phyloP scores from a whole-genome alignment of 495 filamentous ascomycete genomes.

The Saxophila tyrrhenica region DNA sequence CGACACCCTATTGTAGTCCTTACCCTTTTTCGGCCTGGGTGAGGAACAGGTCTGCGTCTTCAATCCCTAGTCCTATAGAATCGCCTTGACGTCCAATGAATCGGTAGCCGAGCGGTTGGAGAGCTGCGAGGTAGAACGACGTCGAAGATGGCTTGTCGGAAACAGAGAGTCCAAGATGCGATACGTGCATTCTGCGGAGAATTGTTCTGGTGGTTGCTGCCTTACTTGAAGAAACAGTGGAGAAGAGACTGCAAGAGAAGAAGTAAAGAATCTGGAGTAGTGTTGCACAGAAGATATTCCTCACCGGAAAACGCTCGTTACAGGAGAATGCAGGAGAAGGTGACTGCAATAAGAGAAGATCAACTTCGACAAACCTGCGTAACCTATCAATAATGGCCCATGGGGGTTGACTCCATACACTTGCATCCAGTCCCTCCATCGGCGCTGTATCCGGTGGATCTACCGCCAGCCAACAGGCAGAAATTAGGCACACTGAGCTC shows the following conservation, averaged over 20 bases:
- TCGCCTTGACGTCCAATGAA: constrained; percentile 43
- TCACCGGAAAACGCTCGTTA: not conserved
- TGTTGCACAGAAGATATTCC: not conserved
- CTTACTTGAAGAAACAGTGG: not conserved
- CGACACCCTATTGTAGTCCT: not conserved
- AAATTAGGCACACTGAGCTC: no score
- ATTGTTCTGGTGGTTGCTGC: not conserved
- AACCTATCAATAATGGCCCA: not conserved
- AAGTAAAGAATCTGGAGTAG: not conserved
- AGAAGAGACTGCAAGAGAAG: not conserved
- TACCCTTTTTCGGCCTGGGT: constrained; percentile 13
- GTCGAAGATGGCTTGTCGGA: constrained; percentile 65
- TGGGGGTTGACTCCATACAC: not conserved
- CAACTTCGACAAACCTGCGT: not conserved
- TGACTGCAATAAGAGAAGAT: not conserved
- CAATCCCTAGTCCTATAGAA: constrained; percentile 44
- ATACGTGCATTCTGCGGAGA: constrained; percentile 40
- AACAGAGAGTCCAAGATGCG: constrained; percentile 52
- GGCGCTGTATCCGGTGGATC: constrained; percentile 3
- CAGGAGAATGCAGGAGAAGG: not conserved
- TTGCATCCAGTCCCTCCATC: not conserved
- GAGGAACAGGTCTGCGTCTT: constrained; percentile 11
- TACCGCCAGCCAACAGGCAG: not conserved
- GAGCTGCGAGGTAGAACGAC: constrained; percentile 68
- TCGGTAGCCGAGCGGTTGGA: constrained; percentile 62